Evolutionary conservation across 1,284 basidiomycete species (phyloP).

Genomic region (Puccinia coronata): DNA sequence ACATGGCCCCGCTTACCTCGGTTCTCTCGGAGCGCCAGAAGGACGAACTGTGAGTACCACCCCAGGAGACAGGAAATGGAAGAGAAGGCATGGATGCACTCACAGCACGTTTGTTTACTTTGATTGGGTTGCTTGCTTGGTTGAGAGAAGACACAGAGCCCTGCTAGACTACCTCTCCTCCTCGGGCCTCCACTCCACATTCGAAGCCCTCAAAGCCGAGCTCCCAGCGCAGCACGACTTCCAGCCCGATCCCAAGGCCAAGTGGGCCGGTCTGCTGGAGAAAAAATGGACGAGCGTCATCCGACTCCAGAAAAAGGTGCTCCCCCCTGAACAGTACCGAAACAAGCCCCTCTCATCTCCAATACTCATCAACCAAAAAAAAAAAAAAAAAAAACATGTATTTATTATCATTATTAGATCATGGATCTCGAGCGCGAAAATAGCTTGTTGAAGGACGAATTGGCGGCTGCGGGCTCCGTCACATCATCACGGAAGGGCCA

Average conservation of each 20-base stretch:
- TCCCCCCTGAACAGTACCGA: background rate
- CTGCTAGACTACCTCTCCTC: conserved; percentile 79
- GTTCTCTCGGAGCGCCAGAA: conserved; percentile 73
- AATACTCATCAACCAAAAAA: background rate
- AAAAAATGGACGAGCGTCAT: conserved; percentile 96
- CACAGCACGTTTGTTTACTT: background rate
- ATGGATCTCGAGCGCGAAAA: conserved; percentile 82
- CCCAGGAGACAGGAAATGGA: background rate
- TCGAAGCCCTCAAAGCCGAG: conserved; percentile 68
- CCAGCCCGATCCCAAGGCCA: conserved; percentile 75
- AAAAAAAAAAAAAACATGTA: background rate
- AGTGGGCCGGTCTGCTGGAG: conserved; percentile 78
- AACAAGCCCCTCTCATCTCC: background rate
- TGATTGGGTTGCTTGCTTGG: no score
- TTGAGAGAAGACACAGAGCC: conserved; percentile 75
- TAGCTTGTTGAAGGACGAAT: conserved; percentile 74
- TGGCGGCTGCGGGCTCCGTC: conserved; percentile 58
- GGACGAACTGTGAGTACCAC: conserved; percentile 71
- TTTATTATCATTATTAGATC: conserved; percentile 64
- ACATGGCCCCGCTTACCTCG: conserved; percentile 29
- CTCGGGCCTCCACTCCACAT: conserved; percentile 68
- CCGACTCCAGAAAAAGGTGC: conserved; percentile 84
- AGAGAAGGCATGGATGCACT: background rate
- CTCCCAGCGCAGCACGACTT: conserved; percentile 64
- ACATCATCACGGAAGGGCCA: conserved; percentile 53